Evolutionary conservation across 2,329 filamentous ascomycete genomes (phyloP).

Genomic region (Trichothecium roseum): DNA sequence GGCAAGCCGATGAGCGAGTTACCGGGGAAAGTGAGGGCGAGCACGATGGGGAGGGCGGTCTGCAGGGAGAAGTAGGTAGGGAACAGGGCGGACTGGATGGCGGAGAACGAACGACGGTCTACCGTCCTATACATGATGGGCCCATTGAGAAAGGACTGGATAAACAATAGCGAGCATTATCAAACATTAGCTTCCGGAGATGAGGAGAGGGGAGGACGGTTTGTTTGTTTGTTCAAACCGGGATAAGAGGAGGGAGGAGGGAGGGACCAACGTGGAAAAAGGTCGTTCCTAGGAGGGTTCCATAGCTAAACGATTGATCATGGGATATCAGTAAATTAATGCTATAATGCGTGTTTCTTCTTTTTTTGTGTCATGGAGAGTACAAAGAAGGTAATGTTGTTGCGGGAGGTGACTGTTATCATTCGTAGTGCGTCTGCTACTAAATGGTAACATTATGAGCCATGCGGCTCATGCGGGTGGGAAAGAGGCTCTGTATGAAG

Average conservation of each 20-base stretch:
- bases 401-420: no score
- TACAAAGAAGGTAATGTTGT: no score
- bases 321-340: no score
- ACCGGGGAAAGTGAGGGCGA: conserved; percentile 76
- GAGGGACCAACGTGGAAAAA: conserved; percentile 60
- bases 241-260: not conserved
- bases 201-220: not conserved
- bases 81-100: conserved; percentile 72
- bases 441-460: no score
- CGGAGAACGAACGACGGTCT: conserved; percentile 68
- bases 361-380: no score
- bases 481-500: not conserved
- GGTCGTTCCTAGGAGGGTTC: conserved; percentile 75
- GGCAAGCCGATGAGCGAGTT: conserved; percentile 35
- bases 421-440: no score
- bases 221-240: not conserved
- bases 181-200: no score
- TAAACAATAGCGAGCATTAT: not conserved
- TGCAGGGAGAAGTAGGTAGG: conserved; percentile 85
- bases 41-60: conserved; percentile 58
- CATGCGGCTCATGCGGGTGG: no score
- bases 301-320: conserved; percentile 62
- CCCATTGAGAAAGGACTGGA: conserved; percentile 64
- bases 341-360: no score
- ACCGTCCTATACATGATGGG: conserved; percentile 69